Base-by-base conservation (phyloP, 805 yeast species). In the Cyberlindnera japonica region DNA sequence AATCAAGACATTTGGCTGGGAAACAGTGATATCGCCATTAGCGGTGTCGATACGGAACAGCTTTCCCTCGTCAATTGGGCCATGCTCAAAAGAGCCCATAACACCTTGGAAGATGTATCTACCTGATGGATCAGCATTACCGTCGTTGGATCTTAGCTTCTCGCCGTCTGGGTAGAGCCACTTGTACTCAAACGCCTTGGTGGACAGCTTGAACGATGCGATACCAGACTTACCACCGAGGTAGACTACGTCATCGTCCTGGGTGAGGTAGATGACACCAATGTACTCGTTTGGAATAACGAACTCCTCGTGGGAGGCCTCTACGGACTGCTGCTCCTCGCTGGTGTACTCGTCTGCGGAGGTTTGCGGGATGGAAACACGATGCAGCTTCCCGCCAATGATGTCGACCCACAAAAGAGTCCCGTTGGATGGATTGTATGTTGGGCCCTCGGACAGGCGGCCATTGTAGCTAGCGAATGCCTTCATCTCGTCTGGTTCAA, bases 61-160 rank as follows among this genome's bases (percentile, higher is more conserved):
- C 35, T 68, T 68, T 1, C 96, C 96, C 39, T 74, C 75, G 1
- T 41, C 43, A 25, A 50, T 48, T 14, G 59, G 58, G 15, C 61
- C 61, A 19, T 61, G 55, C 13, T 65, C 69, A 49, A 76, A 77
- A 43, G 77, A 78, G 17, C 70, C 69, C 95, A 89, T 89, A 16
- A 90, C 69, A 1, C 96, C 96, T 36, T 85, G 77, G 75, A 85
- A 82, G 37, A 88, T 72, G 46, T 45, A 47, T 29, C 81, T 72
- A 1, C 96, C 95, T 54, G 75, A 65, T 4, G 85, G 82, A 44
- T 86, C 89, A 29, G 88, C 74, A 33, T 77, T 74, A 0, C 96
- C 96, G 57, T 89, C 97, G 54, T 89, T 89, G 30, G 93, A 82
- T 53, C 89, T 68, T 58, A 74, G 59, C 33, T 61, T 63, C 17